Base-by-base conservation (phyloP, 768 basidiomycete species). In the Phlegmacium glaucopus region DNA sequence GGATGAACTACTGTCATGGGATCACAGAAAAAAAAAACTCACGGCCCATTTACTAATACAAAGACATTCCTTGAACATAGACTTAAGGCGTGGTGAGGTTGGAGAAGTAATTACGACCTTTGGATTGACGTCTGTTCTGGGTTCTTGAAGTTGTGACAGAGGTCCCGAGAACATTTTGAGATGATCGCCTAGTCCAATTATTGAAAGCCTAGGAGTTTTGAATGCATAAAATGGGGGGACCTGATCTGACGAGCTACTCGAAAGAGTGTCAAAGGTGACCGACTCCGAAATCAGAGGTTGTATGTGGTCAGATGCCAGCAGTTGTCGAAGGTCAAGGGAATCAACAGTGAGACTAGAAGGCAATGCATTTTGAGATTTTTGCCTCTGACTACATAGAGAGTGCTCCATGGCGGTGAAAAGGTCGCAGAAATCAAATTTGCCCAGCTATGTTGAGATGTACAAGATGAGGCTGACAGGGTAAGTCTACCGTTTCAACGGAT, bases 41-140 rank as follows among this genome's bases (percentile, higher is more conserved):
- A 75, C 74, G 37, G 61, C 65, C 74, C 74, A 75, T 55, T 66
- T 67, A 25, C 57, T 55, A 27, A 75, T 64, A 45, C 64, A 71
- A 34, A 71, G 48, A 44, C 65, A 65, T 53, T 74, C 71, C 45
- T 64, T 69, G 13, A 64, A 51, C 61, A 74, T 66, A n/a, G 60
- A 52, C 32, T 54, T 62, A 12, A 73, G 63, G 25, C 72, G 66
- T 18, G 72, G 69, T 4, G 65, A 59, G 4, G 72, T 73, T 7
- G 73, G 72, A 17, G 60, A 57, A 18, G 66, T 63, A 36, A 69
- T 58, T 4, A 62, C 52, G 28, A 57, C 58, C 40, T 35, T 42
- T 47, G 39, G 51, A 6, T 37, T 45, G 11, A 7, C 16, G 27
- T 16, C 32, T 32, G 34, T 37, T 4, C n/a, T 29, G 25, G 25